Base-by-base conservation (phyloP, 306 rosid species). In the Fagus crenata region DNA sequence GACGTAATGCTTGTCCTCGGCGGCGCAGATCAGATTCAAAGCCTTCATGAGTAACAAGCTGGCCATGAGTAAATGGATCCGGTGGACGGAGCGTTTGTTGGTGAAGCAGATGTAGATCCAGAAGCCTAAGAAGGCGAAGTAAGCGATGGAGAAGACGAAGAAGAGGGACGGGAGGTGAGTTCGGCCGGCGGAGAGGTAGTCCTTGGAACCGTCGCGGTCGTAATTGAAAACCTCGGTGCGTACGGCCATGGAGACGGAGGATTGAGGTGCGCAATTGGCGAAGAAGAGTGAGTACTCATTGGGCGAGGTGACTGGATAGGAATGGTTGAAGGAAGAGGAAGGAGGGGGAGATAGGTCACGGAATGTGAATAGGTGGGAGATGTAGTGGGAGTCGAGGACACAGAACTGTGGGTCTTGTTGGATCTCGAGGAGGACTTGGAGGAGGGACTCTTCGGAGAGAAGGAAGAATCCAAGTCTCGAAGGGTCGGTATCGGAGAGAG, bases 381-480 rank as follows among this genome's bases (percentile, higher is more conserved):
- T 87, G 87, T 85, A 81, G 51, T 0, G 90, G 2, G 97, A 91
- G 13, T 91, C 81, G 17, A 93, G 88, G 49, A 93, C 97, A 75
- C 98, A 93, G 73, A 87, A 86, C 77, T 68, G 82, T 32, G 90
- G 89, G 84, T 85, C 89, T 74, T 86, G 92, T 75, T 90, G 92
- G 89, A 89, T 91, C 97, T 93, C 98, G 49, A 91, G 78, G 5
- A 86, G 88, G 35, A 93, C 92, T 69, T 93, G 98, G 60, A 91
- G 88, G 22, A 89, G 97, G 3, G 93, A 78, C 37, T 93, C 97
- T 56, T 93, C 97, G 15, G 87, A 91, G 15, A 93, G 86, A 15
- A 93, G 93, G 89, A 91, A 93, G 91, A 93, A 93, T 6, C 98
- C 98, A 1, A 93, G 86, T 2, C 80, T 88, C 1, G 92, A 84